Evolutionary conservation across 2,329 filamentous ascomycete genomes (phyloP), one percentile per base, ranked within the genome.

Genomic region (Venturia aucupariae): DNA sequence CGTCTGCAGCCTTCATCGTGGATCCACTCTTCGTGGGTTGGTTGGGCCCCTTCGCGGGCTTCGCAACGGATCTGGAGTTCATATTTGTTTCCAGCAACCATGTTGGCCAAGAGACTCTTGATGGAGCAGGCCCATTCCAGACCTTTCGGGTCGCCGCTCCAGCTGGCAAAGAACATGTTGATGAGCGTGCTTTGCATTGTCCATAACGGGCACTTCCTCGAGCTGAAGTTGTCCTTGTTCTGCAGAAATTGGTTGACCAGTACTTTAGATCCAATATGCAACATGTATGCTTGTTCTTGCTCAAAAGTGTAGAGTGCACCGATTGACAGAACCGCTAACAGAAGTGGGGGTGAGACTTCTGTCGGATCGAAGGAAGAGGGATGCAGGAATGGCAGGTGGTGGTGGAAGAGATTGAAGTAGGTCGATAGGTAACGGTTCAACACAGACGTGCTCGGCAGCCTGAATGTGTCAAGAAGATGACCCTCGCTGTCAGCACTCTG

Each of bases 131-230:
- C 92, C 94, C 94, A 99, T 76, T 99, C 94, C 2, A 99, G 83
- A 44, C 94, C 94, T 77, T 97, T 97, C 42, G 94, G 89, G 72
- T 97, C 94, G 71, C 94, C 94, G 75, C 94, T 97, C 94, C 94
- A 99, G 81, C 92, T 97, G 64, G 94, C 92, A 75, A 99, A 97
- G 69, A 97, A 88, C 94, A 97, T 97, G 81, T 99, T 99, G 65
- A 99, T 81, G 63, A 99, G 80, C 3, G 92, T 96, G 75, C 90
- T 91, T 75, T 99, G 94, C 91, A 97, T 97, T 60, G 93, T 94
- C 93, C 94, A 97, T 17, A 99, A 78, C 4, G 94, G 94, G 72
- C 93, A 97, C 76, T 97, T 97, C 70, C 93, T 87, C 10, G 94
- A 97, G 80, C 93, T 96, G 76, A 97, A 97, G 77, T 96, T 96